Evolutionary conservation across 495 filamentous ascomycete species (phyloP), one percentile per base, ranked within the genome.

Genomic region (Xylaria castorea): DNA sequence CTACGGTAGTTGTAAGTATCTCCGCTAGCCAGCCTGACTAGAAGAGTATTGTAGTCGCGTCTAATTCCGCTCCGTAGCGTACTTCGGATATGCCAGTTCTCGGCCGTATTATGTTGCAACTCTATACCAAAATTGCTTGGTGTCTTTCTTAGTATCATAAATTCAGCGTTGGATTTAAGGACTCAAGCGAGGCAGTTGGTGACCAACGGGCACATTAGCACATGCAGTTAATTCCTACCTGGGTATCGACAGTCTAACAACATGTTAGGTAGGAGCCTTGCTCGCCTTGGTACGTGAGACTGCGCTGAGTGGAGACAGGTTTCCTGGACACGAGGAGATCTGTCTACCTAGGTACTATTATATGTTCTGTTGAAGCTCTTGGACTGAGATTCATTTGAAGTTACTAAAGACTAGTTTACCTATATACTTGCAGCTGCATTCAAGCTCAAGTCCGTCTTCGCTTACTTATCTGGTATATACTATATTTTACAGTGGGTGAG

Each of bases 301-400:
- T 27, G 38, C 18, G 61, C 14, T 64, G 61, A 64, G 61, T 66
- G 63, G 62, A 38, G 62, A 46, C 25, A n/a, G 6, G n/a, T 27
- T 44, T 46, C 36, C 22, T 34, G 20, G 64, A 53, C 46, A 40
- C 30, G 46, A 53, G 46, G 44, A 51, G 63, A 53, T 67, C 44
- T 53, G n/a, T 67, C 46, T 53, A 50, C n/a, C 30, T 20, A 48
- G 20, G 44, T 51, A 40, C 7, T 18, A 7, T 18, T 6, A n/a
- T 63, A 44, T 27, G 11, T 25, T 25, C 1, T 6, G 27, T 22
- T 38, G 34, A 61, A 57, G 27, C 53, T 25, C 27, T 30, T 22
- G 4, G 18, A 61, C 16, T 38, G 58, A 32, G 18, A 38, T 11
- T 38, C 32, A 48, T 18, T 40, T 65, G 42, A 4, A 48, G 14